A percentile compares a stretch with the other conserved stretches of the same genome.
Evolutionary conservation across 139 green algal species (phyloP).

Genomic region (Raphidocelis subcapitata): DNA sequence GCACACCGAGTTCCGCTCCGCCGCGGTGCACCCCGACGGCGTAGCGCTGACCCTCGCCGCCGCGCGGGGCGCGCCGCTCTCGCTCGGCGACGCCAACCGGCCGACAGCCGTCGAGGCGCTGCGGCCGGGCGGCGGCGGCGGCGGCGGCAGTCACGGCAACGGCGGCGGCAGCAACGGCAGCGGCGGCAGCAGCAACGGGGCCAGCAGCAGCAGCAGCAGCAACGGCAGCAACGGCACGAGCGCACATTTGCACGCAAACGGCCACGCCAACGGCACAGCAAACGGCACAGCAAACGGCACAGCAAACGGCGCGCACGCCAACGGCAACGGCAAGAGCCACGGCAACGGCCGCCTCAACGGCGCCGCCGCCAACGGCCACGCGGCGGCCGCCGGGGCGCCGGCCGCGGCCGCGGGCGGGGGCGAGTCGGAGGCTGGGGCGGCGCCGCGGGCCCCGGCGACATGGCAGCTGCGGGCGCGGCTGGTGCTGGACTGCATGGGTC

Average conservation of each 20-base stretch:
- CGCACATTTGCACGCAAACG: not conserved
- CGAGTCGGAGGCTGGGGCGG: too few species aligned
- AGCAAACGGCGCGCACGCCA: too few species aligned
- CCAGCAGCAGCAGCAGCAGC: conserved; percentile 7
- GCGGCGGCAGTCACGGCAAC: not conserved
- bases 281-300: too few species aligned
- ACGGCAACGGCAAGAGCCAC: too few species aligned
- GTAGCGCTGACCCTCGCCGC: conserved; percentile 30
- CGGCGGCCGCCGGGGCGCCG: too few species aligned
- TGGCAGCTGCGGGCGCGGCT: conserved; percentile 54
- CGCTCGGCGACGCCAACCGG: conserved; percentile 55
- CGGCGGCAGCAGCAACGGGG: not conserved
- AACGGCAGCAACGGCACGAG: not conserved
- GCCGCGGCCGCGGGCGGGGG: too few species aligned
- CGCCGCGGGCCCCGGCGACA: not conserved
- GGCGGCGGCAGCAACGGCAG: not conserved
- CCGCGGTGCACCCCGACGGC: conserved; percentile 48
- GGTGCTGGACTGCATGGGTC: conserved; percentile 91
- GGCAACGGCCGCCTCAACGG: not conserved
- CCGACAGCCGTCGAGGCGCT: conserved; percentile 22
- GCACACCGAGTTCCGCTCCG: conserved; percentile 49
- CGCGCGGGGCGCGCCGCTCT: conserved; percentile 16
- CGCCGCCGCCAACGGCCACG: too few species aligned
- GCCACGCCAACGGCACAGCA: not conserved
- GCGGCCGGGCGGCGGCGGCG: not conserved